Conservation (phyloP, 805 yeast species). For the Ogataea degrootiae region DNA sequence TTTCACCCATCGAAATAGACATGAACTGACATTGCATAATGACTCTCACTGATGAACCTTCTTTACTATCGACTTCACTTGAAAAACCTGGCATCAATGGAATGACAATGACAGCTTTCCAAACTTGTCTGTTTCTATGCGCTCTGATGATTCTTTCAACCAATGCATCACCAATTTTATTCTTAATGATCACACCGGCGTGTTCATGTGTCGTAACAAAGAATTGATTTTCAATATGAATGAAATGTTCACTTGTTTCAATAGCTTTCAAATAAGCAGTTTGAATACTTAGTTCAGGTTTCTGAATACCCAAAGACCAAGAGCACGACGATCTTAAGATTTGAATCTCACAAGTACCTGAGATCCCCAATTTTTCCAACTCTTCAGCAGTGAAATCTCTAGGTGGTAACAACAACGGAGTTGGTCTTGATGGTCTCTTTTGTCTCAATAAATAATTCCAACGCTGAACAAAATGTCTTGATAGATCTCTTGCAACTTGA, state of each 20-base stretch:
- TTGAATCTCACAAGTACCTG: constrained; percentile 91
- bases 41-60: constrained; percentile 90
- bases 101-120: constrained; percentile 90
- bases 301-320: constrained; percentile 89
- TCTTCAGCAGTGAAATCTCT: constrained; percentile 78
- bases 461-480: constrained; percentile 93
- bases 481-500: constrained; percentile 86
- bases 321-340: constrained; percentile 81
- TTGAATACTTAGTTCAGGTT: constrained; percentile 85
- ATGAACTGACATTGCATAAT: constrained; percentile 95
- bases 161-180: constrained; percentile 91
- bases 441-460: constrained; percentile 94
- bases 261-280: constrained; percentile 87
- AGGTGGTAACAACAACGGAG: constrained; percentile 91
- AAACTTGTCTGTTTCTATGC: constrained; percentile 62
- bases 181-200: constrained; percentile 79
- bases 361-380: constrained; percentile 50
- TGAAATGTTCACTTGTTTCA: constrained; percentile 87
- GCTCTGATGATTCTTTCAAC: constrained; percentile 96
- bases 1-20: constrained; percentile 85
- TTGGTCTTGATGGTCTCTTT: constrained; percentile 89
- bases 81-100: constrained; percentile 98
- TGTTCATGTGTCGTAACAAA: constrained; percentile 85
- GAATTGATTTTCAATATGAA: constrained; percentile 94
- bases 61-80: constrained; percentile 86